Base-by-base conservation (phyloP, 2,329 filamentous ascomycete genomes). In the Penicillium crustosum region DNA sequence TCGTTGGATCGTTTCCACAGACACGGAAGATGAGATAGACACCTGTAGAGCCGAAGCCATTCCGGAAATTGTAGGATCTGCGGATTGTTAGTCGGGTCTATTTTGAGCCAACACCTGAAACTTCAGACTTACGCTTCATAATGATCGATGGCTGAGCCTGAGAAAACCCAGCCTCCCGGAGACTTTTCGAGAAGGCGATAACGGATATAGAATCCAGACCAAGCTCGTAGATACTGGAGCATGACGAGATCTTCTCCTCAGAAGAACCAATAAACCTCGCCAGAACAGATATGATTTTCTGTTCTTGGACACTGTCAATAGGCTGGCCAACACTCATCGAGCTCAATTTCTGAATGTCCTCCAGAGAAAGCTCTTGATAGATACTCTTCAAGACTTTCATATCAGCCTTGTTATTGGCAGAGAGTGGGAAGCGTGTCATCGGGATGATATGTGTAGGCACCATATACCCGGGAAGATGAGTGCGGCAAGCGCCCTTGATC, bases 341-440 rank as follows among this genome's bases (percentile, higher is more conserved):
- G 2, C 81, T 80, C 4, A 90, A 74, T 1, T 75, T 75, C 61
- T 90, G 85, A 21, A 95, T 76, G 9, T 87, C 78, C 35, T 86
- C 83, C 0, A 83, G 75, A 0, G 83, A 81, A 3, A 93, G 70
- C 0, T 78, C 75, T 10, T 82, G 75, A 67, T 93, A 96, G 1
- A 95, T 74, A 0, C 76, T 73, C 57, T 83, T 87, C 3, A 97
- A 75, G 36, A 81, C 79, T 67, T 89, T 93, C 7, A 82, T 81
- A 66, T 97, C 92, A 0, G 89, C 88, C 70, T 97, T 97, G 74
- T 96, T 96, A 72, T 96, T 97, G 7, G 89, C 79, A 1, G 91
- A 95, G 0, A 97, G 79, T 0, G 93, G 93, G 53, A 97, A 86
- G 8, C 78, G 81, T 0, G 86, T 82, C 8, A 96, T 76, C 4